Conservation (phyloP, 768 basidiomycete species). For the Grammothele lineata region DNA sequence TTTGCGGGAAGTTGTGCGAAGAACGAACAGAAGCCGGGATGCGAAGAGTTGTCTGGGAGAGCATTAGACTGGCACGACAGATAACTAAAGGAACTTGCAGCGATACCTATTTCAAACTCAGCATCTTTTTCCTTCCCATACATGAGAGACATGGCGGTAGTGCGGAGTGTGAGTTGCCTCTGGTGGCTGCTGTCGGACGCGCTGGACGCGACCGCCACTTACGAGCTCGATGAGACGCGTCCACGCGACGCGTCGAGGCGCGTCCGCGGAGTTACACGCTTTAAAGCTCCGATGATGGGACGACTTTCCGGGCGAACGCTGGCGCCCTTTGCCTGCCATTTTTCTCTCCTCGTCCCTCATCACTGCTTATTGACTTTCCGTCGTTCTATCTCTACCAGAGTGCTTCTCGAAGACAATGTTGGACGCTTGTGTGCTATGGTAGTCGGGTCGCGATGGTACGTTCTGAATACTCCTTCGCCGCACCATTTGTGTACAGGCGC, state of each 20-base stretch:
- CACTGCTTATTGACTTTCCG: background rate
- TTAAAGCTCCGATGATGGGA: conserved; percentile 14
- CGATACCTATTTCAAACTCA: conserved; percentile 31
- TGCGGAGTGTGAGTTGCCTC: background rate
- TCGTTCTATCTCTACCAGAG: background rate
- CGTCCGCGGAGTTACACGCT: conserved; percentile 14
- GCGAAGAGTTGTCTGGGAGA: conserved; percentile 51
- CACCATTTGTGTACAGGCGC: conserved; percentile 35
- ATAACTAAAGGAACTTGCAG: background rate
- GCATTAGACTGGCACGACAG: background rate
- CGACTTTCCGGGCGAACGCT: no score
- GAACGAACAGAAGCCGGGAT: conserved; percentile 76
- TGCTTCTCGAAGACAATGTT: background rate
- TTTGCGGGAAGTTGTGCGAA: conserved; percentile 59
- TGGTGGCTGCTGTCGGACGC: no score
- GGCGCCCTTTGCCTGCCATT: no score
- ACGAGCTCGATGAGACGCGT: background rate
- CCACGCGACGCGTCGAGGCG: conserved; percentile 15
- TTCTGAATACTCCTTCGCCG: conserved; percentile 3
- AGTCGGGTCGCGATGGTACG: no score
- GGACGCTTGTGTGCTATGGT: background rate
- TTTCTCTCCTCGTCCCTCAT: background rate
- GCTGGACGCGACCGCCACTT: background rate
- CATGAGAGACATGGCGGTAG: conserved; percentile 48
- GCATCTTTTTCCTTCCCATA: conserved; percentile 61